Evolutionary conservation across 305 asterid species (phyloP), one percentile per base, ranked within the genome.

Genomic region (Plantago lanceolata): DNA sequence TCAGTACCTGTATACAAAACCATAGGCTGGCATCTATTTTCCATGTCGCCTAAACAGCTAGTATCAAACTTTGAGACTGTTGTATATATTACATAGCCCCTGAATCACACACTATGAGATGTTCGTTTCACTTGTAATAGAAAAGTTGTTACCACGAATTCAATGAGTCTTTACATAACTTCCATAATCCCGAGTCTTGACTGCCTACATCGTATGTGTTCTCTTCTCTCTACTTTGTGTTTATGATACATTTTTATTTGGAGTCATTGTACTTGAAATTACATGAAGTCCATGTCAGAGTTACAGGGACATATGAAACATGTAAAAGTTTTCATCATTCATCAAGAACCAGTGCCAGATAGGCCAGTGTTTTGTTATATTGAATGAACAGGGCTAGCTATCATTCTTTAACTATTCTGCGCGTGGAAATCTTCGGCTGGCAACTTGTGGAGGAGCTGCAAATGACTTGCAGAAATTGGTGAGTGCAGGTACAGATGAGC

Each of bases 41-140:
- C 31, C 43, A 9, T 48, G 40, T 45, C 31, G 28, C 24, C 31
- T 35, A 52, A 49, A 14, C 57, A 14, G 26, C 14, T 45, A 19
- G 33, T 59, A 59, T 51, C 59, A 55, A 21, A 40, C 57, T 19
- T 26, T 48, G 65, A 11, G 60, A 55, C 16, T 28, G 44, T 57
- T 72, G 64, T 77, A 60, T 18, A 65, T 72, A 63, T 67, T 72
- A 62, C 67, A 65, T 56, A 73, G 76, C 68, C 61, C 59, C 21
- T 48, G 54, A 16, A 55, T 19, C 49, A 66, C 57, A 55, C 19
- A 20, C 28, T 24, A 47, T 24, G 29, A 43, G 54, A 29, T 47
- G 19, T 57, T 57, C 31, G 1, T 8, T 29, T 63, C 31, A 16
- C 28, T 8, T 66, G 21, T 21, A 35, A 14, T n/a, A 20, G 35